Base-by-base conservation (phyloP, 805 yeast genomes). In the Kodamaea sagamina region DNA sequence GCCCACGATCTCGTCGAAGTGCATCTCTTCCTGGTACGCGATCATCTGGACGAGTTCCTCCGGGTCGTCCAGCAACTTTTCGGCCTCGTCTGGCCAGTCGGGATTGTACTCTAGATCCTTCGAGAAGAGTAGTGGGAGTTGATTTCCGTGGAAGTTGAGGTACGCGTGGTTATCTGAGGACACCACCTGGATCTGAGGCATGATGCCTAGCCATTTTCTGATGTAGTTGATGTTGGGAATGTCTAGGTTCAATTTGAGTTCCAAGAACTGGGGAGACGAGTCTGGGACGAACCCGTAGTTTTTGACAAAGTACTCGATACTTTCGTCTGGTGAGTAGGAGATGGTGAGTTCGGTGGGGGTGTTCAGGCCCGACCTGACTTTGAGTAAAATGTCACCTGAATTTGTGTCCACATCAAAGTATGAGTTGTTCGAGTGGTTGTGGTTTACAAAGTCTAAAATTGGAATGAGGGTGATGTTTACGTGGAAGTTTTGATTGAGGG, bases 371-470 rank as follows among this genome's bases (percentile, higher is more conserved):
- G 36, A 2, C 18, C 46, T 27, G 13, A 50, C 28, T 26, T 44
- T 58, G 36, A 81, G 59, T 0, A 79, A 22, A 4, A 79, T 61
- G 39, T 78, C 82, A 4, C 63, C 53, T 4, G 62, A 70, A 0
- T 36, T 24, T 6, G 70, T 59, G 57, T 79, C 84, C n/a, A 78
- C 67, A 53, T 81, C 92, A 60, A 82, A 84, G 50, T 66, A 72
- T 0, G 85, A 77, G 58, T 81, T 82, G 36, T 66, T 63, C 19
- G 51, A 29, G 44, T 66, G 67, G 32, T 65, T 62, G 55, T 84
- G 92, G 56, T 84, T 84, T 4, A 76, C 85, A 68, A 78, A 84
- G 58, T 84, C 92, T 22, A 84, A 52, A 1, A 81, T 47, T 1
- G 92, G 89, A 0, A 84, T 86, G 42, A 84, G 57, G 0, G 86